These are phyloP conservation scores for Aspergillus thermomutatus DNA, from an alignment of 2,329 filamentous ascomycete genomes.

Conservation along the genomic window DNA sequence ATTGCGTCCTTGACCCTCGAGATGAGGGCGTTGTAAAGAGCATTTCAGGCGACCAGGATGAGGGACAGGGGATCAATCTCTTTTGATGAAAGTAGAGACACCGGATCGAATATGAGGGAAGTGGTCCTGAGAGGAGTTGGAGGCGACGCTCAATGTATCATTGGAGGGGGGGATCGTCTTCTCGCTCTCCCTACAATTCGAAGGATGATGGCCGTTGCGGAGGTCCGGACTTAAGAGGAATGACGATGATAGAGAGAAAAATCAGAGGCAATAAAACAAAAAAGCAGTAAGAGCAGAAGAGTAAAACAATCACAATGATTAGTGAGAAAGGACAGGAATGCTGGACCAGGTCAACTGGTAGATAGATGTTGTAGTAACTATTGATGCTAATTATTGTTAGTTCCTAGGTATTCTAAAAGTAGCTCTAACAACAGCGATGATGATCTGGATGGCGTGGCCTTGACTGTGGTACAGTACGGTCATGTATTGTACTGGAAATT, in stretches of 20 bases:
- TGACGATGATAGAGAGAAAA: not conserved
- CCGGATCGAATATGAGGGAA: not conserved
- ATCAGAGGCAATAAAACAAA: not conserved
- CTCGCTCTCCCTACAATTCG: not conserved
- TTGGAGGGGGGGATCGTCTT: conserved; percentile 3
- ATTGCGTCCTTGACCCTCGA: conserved; percentile 10
- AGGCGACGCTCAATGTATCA: conserved; percentile 11
- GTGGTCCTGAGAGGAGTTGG: conserved; percentile 12
- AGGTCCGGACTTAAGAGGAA: not conserved
- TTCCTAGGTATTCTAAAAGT: not conserved
- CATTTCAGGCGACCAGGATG: conserved; percentile 11
- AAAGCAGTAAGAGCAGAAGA: not conserved
- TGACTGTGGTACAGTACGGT: not conserved
- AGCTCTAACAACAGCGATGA: not conserved
- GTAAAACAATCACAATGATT: not conserved
- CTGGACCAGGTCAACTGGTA: not conserved
- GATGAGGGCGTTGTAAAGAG: conserved; percentile 13
- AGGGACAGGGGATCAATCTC: not conserved
- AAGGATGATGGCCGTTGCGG: not conserved
- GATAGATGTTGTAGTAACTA: not conserved
- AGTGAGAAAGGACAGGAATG: not conserved
- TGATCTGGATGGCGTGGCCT: not conserved
- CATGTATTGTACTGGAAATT: not conserved
- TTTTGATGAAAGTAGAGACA: not conserved
- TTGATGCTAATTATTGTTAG: not conserved